These are phyloP conservation scores for Thymus mandschuricus DNA, from an alignment of 257 asterid genomes.

Conservation along the genomic window DNA sequence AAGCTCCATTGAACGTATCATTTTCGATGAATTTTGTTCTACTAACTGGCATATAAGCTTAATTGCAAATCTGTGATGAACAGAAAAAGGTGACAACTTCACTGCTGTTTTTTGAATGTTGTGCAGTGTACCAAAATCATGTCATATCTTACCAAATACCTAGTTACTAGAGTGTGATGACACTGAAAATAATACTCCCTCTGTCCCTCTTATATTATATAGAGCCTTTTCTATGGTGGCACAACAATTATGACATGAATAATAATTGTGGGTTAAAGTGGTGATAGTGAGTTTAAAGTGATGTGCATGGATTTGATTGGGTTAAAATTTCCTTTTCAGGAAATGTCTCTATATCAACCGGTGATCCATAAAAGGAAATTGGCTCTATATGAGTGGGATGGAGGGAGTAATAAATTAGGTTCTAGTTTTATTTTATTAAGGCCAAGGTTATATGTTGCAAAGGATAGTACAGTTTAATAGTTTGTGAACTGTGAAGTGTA, in stretches of 20 bases:
- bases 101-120: background rate
- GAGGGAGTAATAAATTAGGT: background rate
- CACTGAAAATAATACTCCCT: background rate
- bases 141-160: background rate
- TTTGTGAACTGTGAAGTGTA: slow-evolving; percentile 10
- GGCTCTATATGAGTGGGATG: too few relatives aligned
- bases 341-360: too few relatives aligned
- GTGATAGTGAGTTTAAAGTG: too few relatives aligned
- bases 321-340: too few relatives aligned
- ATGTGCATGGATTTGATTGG: too few relatives aligned
- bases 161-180: background rate
- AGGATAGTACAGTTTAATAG: background rate
- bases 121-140: background rate
- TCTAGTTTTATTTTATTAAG: background rate
- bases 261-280: too few relatives aligned
- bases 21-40: background rate
- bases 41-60: background rate
- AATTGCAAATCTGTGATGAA: slow-evolving; percentile 14
- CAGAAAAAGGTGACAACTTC: background rate
- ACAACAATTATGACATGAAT: too few relatives aligned
- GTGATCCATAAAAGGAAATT: too few relatives aligned
- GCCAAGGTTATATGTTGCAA: background rate
- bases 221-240: too few relatives aligned
- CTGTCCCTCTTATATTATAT: too few relatives aligned
- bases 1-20: background rate